A percentile compares a stretch with the other conserved stretches of the same genome.
These are phyloP conservation scores for Lactifluus piperatus DNA, from an alignment of 768 basidiomycete species.

Conservation along the genomic window DNA sequence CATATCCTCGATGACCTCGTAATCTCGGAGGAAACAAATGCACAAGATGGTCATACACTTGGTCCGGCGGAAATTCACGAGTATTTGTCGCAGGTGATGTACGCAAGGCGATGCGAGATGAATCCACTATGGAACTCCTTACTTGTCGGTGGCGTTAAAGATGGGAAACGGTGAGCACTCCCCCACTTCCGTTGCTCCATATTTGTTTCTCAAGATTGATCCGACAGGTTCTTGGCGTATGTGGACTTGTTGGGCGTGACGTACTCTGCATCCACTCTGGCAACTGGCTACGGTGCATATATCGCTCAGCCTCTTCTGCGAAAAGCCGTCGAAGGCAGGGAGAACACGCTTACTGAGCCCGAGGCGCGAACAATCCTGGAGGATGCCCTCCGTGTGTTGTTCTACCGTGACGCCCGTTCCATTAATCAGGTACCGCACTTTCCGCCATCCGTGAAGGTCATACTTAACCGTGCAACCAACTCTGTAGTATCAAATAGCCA, in stretches of 20 bases:
- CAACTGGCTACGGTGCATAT: constrained; percentile 89
- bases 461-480: neutral
- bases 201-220: neutral
- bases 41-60: constrained; percentile 75
- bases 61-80: constrained; percentile 89
- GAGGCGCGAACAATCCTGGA: constrained; percentile 73
- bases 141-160: constrained; percentile 85
- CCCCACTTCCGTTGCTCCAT: neutral
- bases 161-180: constrained; percentile 63
- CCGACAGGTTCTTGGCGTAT: constrained; percentile 75
- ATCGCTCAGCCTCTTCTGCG: constrained; percentile 91
- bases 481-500: constrained; percentile 88
- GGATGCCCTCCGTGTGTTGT: constrained; percentile 86
- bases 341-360: constrained; percentile 65
- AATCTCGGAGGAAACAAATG: constrained; percentile 61
- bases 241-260: constrained; percentile 97
- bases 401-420: constrained; percentile 93
- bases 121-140: constrained; percentile 94
- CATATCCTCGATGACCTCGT: constrained; percentile 67
- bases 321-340: constrained; percentile 78
- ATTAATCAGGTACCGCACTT: constrained; percentile 71
- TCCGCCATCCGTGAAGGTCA: neutral
- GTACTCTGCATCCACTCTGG: constrained; percentile 85
- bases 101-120: constrained; percentile 77
- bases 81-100: constrained; percentile 87